Evolutionary conservation across 805 yeast genomes (phyloP), one percentile per base, ranked within the genome.

Genomic region (Candida dajiaensis): DNA sequence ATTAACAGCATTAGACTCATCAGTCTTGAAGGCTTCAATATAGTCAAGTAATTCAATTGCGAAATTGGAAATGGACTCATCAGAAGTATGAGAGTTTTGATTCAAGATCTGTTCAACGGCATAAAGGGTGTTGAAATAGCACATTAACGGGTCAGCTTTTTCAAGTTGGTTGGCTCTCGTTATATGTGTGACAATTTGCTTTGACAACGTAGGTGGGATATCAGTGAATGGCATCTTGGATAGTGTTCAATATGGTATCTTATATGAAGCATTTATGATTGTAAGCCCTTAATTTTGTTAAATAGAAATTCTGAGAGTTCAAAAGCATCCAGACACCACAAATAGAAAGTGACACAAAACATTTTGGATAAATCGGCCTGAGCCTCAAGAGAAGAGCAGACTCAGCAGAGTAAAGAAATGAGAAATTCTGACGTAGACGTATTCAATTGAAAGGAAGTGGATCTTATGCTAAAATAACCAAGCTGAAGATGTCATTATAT

Each of bases 101-200:
- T 72, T 71, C 19, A 92, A 67, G 4, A 92, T 81, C 55, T 78
- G 71, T 62, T 90, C 92, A 3, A 86, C 82, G 0, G 89, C 86
- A 58, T 84, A 83, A 42, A 84, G 54, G 62, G 72, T 73, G 64
- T 94, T 85, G 63, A 77, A 85, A 64, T 87, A 88, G 6, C 92
- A 71, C 25, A 88, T 75, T 11, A 83, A 66, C 0, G 95, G 89
- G 50, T 86, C 83, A 10, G 71, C 73, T 0, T 55, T 49, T 18
- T 66, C 70, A 37, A 87, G 57, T 54, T 89, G 96, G 10, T 61
- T 63, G 19, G 88, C 71, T 8, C 90, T 72, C 7, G 69, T 64
- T 16, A 81, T 63, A 51, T 62, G 80, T 0, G 70, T 70, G 40
- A 55, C 41, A 4, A 71, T 58, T 6, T 52, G 48, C 13, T 58